Base-by-base conservation (phyloP, 441 rosid species). In the Macaranga tanarius region DNA sequence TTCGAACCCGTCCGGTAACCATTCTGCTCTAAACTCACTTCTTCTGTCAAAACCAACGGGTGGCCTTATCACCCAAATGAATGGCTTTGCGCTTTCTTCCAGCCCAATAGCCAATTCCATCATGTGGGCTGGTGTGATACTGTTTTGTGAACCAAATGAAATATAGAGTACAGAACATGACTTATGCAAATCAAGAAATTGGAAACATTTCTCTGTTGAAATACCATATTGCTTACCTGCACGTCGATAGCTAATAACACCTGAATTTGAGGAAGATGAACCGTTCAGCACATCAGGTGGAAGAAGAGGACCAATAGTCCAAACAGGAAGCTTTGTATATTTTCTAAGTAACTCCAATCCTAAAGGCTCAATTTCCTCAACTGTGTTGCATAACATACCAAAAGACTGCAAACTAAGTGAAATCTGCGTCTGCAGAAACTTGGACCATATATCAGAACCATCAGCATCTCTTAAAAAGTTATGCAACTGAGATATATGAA, bases 131-230 rank as follows among this genome's bases (percentile, higher is more conserved):
- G 75, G 67, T 23, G 63, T 78, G 7, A 84, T 58, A 0, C 84
- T 85, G 67, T 87, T 82, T 58, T 85, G 87, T 4, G 87, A 87
- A 9, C 89, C 89, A 12, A 85, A 87, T 0, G 87, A 84, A 10
- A 84, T 67, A 67, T 83, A 79, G 0, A 85, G 73, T 57, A 85
- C 87, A 2, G 89, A 84, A 69, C 25, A 69, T 19, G 61, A 69
- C 16, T 34, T 7, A 1, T 79, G 74, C 11, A 54, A 52, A 50
- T 77, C 77, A 48, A 87, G 88, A 84, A 82, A 87, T n/a, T 80
- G 74, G 1, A 62, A 10, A 70, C 87, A 80, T 62, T 60, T 78
- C 66, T 85, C 85, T 7, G 55, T 10, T 3, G 89, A 76, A 47
- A 73, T 25, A 19, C 85, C 85, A 0, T 65, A 82, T 15, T 3